These are phyloP conservation scores for Magnolia kwangsiensis DNA, from an alignment of 164 flowering plant species.

Conservation along the genomic window DNA sequence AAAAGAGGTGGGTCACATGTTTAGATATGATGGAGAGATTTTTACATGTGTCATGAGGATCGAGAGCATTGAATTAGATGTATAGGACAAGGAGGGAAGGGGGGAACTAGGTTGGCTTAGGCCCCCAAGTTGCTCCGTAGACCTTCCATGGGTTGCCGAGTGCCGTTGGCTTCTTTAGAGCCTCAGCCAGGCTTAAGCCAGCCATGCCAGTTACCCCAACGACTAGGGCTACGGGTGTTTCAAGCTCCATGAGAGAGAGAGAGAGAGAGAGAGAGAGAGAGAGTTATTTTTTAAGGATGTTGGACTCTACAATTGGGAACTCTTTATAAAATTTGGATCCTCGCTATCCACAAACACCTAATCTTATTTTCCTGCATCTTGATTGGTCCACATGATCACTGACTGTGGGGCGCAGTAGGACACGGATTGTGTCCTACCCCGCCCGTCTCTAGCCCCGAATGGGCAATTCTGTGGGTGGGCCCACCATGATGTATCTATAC, in stretches of 20 bases:
- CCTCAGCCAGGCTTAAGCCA: constrained; percentile 33
- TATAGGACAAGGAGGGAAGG: constrained; percentile 18
- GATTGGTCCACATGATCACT: too few relatives aligned
- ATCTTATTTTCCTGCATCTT: too few relatives aligned
- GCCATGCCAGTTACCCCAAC: constrained; percentile 49
- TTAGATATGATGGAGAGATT: constrained; percentile 21
- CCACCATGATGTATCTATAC: too few relatives aligned
- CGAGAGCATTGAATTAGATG: constrained; percentile 26
- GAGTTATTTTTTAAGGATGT: too few relatives aligned
- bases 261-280: neutral
- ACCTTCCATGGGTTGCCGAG: constrained; percentile 39
- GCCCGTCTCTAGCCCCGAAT: too few relatives aligned
- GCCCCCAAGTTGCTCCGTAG: constrained; percentile 31
- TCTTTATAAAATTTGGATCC: too few relatives aligned
- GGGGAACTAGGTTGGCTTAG: constrained; percentile 35
- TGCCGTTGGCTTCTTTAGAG: constrained; percentile 25
- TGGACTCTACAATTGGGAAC: too few relatives aligned
- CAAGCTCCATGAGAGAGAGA: too few relatives aligned
- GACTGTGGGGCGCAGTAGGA: too few relatives aligned
- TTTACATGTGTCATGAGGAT: constrained; percentile 11
- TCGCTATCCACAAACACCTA: too few relatives aligned
- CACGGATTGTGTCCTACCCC: too few relatives aligned
- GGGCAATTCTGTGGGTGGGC: too few relatives aligned
- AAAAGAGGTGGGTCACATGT: constrained; percentile 37
- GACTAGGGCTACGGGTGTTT: constrained; percentile 24